Conservation (phyloP, 2,329 filamentous ascomycete genomes). For the Chalara sp. region DNA sequence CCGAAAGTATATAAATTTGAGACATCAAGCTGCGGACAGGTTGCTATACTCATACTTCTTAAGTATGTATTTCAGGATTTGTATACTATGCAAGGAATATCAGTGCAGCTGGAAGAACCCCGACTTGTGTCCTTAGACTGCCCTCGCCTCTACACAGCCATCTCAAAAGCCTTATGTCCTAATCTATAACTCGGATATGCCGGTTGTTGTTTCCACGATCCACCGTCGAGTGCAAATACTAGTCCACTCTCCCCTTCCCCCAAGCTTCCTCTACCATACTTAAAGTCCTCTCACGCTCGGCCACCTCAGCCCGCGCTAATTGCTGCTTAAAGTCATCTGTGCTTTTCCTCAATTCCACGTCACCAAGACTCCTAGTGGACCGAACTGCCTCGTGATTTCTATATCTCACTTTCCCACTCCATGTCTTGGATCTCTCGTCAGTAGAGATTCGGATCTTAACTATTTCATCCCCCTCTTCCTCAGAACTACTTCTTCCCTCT, state of each 20-base stretch:
- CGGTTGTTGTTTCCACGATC: too few relatives aligned
- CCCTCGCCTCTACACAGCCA: too few relatives aligned
- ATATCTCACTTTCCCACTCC: conserved; percentile 18
- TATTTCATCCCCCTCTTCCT: neutral
- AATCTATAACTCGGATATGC: too few relatives aligned
- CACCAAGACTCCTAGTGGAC: neutral
- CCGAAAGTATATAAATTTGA: too few relatives aligned
- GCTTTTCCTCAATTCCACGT: conserved; percentile 1
- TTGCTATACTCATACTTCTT: too few relatives aligned
- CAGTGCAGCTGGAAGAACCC: too few relatives aligned
- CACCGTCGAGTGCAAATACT: too few relatives aligned
- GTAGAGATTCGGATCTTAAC: conserved; percentile 1
- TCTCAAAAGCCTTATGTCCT: too few relatives aligned
- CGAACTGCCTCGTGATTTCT: conserved; percentile 1
- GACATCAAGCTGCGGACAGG: too few relatives aligned
- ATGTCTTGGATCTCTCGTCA: conserved; percentile 20
- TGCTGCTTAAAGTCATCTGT: neutral
- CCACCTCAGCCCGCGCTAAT: conserved; percentile 3
- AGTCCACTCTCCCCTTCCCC: neutral
- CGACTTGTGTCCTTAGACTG: too few relatives aligned
- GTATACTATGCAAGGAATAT: too few relatives aligned
- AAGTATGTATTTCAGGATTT: too few relatives aligned
- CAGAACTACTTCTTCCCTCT: neutral
- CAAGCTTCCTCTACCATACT: conserved; percentile 1
- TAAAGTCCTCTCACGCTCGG: conserved; percentile 6